These are phyloP conservation scores for Scleromitrula shiraiana DNA, from an alignment of 2,329 filamentous ascomycete genomes.

Conservation along the genomic window DNA sequence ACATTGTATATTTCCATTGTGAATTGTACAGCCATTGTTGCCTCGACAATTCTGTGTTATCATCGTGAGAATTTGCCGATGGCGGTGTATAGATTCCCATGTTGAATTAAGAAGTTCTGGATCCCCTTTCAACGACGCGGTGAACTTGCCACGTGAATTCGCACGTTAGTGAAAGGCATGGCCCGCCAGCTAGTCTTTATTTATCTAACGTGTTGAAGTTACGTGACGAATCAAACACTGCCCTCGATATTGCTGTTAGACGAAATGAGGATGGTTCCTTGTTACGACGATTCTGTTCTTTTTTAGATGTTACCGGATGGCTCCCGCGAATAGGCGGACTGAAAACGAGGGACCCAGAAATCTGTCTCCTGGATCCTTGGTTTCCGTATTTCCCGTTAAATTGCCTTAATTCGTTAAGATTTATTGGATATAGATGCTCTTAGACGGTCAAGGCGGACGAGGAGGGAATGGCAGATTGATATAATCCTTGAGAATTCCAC, in stretches of 20 bases:
- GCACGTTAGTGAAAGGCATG: neutral
- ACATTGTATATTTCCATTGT: neutral
- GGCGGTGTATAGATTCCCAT: constrained; percentile 9
- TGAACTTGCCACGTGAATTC: constrained; percentile 6
- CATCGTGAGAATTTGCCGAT: neutral
- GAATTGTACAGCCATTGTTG: neutral
- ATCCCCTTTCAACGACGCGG: constrained; percentile 3
- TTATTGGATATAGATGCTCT: neutral
- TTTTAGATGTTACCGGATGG: constrained; percentile 9
- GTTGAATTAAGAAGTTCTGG: constrained; percentile 7
- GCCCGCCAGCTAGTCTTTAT: neutral
- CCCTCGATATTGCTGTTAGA: neutral
- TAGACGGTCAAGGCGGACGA: constrained; percentile 4
- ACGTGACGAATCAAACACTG: neutral
- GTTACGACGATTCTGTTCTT: constrained; percentile 3
- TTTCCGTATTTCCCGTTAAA: constrained; percentile 5
- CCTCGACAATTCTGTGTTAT: constrained; percentile 1
- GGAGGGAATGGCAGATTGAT: neutral
- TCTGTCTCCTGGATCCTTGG: constrained; percentile 7
- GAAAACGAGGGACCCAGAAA: constrained; percentile 7
- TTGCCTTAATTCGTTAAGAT: constrained; percentile 1
- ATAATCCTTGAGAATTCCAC: constrained; percentile 7
- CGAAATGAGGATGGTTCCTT: constrained; percentile 1
- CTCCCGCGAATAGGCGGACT: constrained; percentile 7
- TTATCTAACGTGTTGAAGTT: neutral